These are phyloP conservation scores for Aspergillus nomiae DNA, from an alignment of 2,329 filamentous ascomycete species.

Conservation along the genomic window DNA sequence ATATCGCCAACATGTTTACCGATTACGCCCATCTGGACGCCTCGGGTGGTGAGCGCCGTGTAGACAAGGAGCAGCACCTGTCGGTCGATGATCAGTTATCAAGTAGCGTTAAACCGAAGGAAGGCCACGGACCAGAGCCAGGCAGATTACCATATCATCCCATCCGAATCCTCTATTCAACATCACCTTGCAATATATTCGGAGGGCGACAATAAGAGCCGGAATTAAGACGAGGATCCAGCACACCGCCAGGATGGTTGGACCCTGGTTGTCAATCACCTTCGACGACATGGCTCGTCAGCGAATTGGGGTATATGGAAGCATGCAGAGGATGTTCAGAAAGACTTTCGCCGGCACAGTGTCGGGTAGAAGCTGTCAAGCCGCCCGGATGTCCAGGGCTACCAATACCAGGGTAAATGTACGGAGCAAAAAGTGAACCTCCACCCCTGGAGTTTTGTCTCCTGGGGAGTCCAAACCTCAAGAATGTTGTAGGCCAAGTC, in stretches of 20 bases:
- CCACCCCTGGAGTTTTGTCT: neutral
- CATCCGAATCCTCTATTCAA: conserved; percentile 40
- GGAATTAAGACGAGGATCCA: conserved; percentile 26
- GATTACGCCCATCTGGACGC: conserved; percentile 32
- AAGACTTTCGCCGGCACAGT: neutral
- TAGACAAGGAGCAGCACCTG: conserved; percentile 14
- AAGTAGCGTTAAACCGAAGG: neutral
- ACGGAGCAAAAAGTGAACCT: neutral
- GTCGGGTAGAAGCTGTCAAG: neutral
- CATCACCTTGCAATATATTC: conserved; percentile 22
- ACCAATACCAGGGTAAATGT: neutral
- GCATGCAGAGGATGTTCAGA: neutral
- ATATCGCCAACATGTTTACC: conserved; percentile 28
- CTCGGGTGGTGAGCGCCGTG: conserved; percentile 34
- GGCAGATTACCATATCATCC: conserved; percentile 33
- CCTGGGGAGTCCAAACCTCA: neutral
- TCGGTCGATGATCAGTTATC: neutral
- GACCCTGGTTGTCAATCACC: conserved; percentile 10
- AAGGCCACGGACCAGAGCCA: conserved; percentile 30
- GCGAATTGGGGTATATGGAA: neutral
- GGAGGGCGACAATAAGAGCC: conserved; percentile 21
- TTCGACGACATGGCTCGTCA: neutral
- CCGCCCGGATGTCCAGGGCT: neutral
- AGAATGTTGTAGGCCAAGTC: neutral
- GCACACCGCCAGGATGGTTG: conserved; percentile 20